Evolutionary conservation across 163 green algal species (phyloP), one percentile per base, ranked within the genome.

Genomic region (Chlamydomonas reinhardtii): DNA sequence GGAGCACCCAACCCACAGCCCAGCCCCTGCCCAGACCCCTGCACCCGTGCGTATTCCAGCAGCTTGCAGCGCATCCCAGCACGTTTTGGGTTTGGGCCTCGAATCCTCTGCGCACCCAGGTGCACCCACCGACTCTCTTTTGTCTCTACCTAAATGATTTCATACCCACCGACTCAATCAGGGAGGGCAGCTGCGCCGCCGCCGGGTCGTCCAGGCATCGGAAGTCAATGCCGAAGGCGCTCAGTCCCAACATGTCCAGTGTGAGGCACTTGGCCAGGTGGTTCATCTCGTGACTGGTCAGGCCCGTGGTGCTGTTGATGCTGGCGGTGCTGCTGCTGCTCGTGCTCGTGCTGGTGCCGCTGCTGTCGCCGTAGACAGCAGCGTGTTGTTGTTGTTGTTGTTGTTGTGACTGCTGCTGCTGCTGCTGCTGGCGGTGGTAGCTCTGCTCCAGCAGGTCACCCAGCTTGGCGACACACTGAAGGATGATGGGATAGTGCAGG

Each of bases 141-240:
- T n/a, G n/a, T n/a, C n/a, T n/a, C n/a, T n/a, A n/a, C n/a, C n/a
- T n/a, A n/a, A n/a, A n/a, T n/a, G n/a, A n/a, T n/a, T n/a, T n/a
- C n/a, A 54, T 54, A 54, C 43, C 9, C 43, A 84, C 77, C 77
- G 19, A 17, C 64, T 84, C 77, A 4, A 84, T 37, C 22, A 39
- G 22, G 6, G 68, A 29, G n/a, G 64, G 34, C 65, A 84, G 65
- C 32, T 29, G 22, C 12, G 29, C 76, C 4, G 37, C 32, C 2
- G 25, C n/a, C 39, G 77, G 77, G 65, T 76, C 43, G 34, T 37
- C 32, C 65, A 75, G 43, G n/a, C 39, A 66, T 2, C 77, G 37
- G 43, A 75, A 84, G 43, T 84, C 77, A n/a, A 76, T 4, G 11
- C 31, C 77, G 65, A 84, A 84, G 61, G 61, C 76, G 37, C 35